Evolutionary conservation across 139 green algal species (phyloP).

Genomic region (Chlorella ohadii): DNA sequence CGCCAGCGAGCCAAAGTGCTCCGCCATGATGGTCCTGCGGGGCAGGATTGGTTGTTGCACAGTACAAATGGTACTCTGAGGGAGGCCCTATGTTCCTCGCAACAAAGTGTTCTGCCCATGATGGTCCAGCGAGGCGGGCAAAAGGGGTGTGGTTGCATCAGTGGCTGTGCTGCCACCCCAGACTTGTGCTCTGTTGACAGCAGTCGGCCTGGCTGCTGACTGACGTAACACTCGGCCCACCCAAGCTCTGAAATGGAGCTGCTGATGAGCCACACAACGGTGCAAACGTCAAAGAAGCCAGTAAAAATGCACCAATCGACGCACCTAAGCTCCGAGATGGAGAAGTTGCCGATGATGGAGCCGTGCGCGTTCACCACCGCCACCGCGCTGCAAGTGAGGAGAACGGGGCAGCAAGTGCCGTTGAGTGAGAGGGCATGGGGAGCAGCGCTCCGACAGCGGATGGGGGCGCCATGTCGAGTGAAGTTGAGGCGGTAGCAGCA

Average conservation of each 20-base stretch:
- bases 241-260: constrained; percentile 68
- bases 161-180: too few relatives aligned
- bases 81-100: too few relatives aligned
- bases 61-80: too few relatives aligned
- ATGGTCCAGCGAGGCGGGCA: constrained; percentile 44
- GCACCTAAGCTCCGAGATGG: constrained; percentile 62
- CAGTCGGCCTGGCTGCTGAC: too few relatives aligned
- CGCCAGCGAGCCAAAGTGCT: constrained; percentile 76
- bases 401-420: too few relatives aligned
- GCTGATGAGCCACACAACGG: constrained; percentile 61
- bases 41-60: too few relatives aligned
- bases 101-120: constrained; percentile 61
- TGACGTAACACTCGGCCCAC: background rate
- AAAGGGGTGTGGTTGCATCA: too few relatives aligned
- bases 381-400: constrained; percentile 32
- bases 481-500: too few relatives aligned
- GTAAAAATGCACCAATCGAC: background rate
- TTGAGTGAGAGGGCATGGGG: too few relatives aligned
- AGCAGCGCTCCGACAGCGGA: too few relatives aligned
- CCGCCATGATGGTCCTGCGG: constrained; percentile 59
- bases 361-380: constrained; percentile 58
- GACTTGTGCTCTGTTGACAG: background rate
- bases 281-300: constrained; percentile 40
- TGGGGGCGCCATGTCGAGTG: too few relatives aligned
- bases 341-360: constrained; percentile 72